These are phyloP conservation scores for Apiospora marii DNA, from an alignment of 2,329 filamentous ascomycete genomes.

Conservation along the genomic window DNA sequence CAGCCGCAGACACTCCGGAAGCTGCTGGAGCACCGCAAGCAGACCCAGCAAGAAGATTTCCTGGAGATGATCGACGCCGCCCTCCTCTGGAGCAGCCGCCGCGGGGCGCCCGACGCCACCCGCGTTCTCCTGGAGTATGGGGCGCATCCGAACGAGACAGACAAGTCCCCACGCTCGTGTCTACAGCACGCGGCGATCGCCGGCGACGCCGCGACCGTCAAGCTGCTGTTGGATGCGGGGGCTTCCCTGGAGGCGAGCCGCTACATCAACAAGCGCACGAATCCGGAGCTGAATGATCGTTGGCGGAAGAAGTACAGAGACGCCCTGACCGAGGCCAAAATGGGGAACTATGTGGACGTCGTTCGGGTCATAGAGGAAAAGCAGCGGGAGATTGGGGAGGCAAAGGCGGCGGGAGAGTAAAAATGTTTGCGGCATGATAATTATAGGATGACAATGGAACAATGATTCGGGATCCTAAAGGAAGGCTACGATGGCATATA, in stretches of 20 bases:
- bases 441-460: not conserved
- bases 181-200: conserved; percentile 1
- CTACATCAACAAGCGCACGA: not conserved
- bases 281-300: not conserved
- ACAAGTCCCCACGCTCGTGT: conserved; percentile 4
- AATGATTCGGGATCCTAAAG: not conserved
- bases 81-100: not conserved
- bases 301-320: not conserved
- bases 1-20: conserved; percentile 12
- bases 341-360: not conserved
- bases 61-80: not conserved
- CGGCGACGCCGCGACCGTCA: not conserved
- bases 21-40: not conserved
- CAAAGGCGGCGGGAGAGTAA: not conserved
- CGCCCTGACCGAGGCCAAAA: not conserved
- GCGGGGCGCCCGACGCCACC: not conserved
- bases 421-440: not conserved
- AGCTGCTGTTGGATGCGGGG: conserved; percentile 7
- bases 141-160: not conserved
- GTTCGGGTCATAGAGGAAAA: conserved; percentile 24
- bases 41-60: too few relatives aligned
- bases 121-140: conserved; percentile 19
- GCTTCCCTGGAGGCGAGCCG: not conserved
- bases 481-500: not conserved
- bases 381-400: conserved; percentile 27